Base-by-base conservation (phyloP, 164 flowering plant genomes). In the Dillenia suffruticosa region DNA sequence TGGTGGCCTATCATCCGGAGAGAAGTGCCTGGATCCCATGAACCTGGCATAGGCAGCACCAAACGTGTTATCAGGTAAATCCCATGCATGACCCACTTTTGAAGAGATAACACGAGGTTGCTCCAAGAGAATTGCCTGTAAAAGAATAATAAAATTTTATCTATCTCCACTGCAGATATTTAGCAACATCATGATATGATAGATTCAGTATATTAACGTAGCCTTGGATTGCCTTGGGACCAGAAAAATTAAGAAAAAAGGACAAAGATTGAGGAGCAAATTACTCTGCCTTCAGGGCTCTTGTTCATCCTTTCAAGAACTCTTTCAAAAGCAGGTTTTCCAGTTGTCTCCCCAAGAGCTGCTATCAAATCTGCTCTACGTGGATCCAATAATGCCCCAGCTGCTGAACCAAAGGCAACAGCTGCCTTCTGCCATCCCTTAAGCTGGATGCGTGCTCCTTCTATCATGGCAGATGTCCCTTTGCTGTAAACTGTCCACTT, bases 341-440 rank as follows among this genome's bases (percentile, higher is more conserved):
- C 98, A 10, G 98, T 91, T 12, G 98, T 91, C 79, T 89, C 98
- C 19, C 97, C 98, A 45, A 94, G 71, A 51, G 97, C 92, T n/a
- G 97, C 97, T 62, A 94, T 89, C 56, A 93, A 68, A 74, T 93
- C 98, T 1, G 96, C 96, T 67, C 97, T 79, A 69, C 92, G 74
- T 14, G 96, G 97, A 51, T 94, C 90, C 56, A 89, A 57, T 60
- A 94, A 72, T 26, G 97, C 94, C 56, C 97, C 98, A 16, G 88
- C 73, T 7, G 98, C 98, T 14, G 98, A 90, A 22, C 94, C 96
- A 24, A 85, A 54, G 0, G 96, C 96, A 66, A 92, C 96, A 0
- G 90, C 96, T 15, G 89, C 96, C 64, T 84, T 87, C 76, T 93
- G 98, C 97, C 92, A 90, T 51, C 77, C 74, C 46, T 79, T 91